Evolutionary conservation across 768 basidiomycete species (phyloP).

Genomic region (Filobasidium wieringae): DNA sequence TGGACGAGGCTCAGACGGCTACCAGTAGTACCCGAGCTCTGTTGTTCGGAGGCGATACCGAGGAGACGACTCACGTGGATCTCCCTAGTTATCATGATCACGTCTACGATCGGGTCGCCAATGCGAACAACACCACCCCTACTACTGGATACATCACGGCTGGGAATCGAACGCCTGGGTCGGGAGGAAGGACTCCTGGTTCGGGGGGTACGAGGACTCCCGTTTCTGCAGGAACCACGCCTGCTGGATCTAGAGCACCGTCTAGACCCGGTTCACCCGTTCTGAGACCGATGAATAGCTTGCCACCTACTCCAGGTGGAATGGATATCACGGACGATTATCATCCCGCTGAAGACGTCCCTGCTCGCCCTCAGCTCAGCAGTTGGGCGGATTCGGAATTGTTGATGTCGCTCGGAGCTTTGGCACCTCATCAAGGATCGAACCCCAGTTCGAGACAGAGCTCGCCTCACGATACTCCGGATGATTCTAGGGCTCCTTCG

Average conservation of each 20-base stretch:
- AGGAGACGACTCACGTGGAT: slow-evolving; percentile 53
- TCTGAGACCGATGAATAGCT: neutral
- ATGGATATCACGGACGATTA: slow-evolving; percentile 11
- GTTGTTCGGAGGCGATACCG: slow-evolving; percentile 45
- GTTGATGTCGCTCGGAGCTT: slow-evolving; percentile 51
- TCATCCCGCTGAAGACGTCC: slow-evolving; percentile 19
- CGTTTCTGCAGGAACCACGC: slow-evolving; percentile 2
- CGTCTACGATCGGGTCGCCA: slow-evolving; percentile 66
- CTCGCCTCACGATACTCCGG: slow-evolving; percentile 35
- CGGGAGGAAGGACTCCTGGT: neutral
- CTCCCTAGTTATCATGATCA: slow-evolving; percentile 84
- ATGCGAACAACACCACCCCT: slow-evolving; percentile 19
- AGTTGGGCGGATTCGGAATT: slow-evolving; percentile 82
- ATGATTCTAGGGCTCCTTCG: slow-evolving; percentile 28
- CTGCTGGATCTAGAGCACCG: slow-evolving; percentile 11
- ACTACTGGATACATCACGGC: slow-evolving; percentile 12
- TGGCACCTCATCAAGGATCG: slow-evolving; percentile 35
- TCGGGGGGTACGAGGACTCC: slow-evolving; percentile 2
- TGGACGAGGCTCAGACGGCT: slow-evolving; percentile 61
- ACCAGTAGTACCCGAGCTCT: slow-evolving; percentile 66
- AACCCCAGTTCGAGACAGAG: slow-evolving; percentile 14
- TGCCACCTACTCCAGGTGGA: neutral
- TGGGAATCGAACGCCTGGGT: slow-evolving; percentile 6
- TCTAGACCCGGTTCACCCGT: slow-evolving; percentile 20
- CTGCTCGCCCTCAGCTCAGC: slow-evolving; percentile 30